Base-by-base conservation (phyloP, 2,329 filamentous ascomycete species). In the Ophiosphaerella herpotricha region DNA sequence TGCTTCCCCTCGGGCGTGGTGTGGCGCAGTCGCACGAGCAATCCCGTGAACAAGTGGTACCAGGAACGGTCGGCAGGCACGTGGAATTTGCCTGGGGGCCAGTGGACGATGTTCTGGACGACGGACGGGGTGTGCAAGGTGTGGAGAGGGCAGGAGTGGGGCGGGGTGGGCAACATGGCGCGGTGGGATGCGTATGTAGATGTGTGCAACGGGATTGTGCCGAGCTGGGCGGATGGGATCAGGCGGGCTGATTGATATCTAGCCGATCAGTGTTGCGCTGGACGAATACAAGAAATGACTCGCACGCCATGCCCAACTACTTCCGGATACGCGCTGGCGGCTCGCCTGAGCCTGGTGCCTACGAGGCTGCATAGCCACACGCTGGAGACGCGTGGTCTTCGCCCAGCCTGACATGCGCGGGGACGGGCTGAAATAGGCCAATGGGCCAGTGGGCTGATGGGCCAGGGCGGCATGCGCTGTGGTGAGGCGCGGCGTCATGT, bases 91-190 rank as follows among this genome's bases (percentile, higher is more conserved):
- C 80, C 82, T 0, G 85, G 83, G n/a, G 89, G 84, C 39, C 87
- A 92, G 61, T 99, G 94, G 94, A 91, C 91, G 3, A 97, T 97
- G 91, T 99, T 99, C 68, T 99, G 94, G 92, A 99, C 94, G 1
- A 94, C 89, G 1, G 80, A 83, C 0, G 85, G 86, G 14, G 65
- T 75, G 6, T 72, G 69, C 26, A 75, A 74, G 54, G 61, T 82
- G 0, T 85, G 86, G 39, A 78, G 87, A 43, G 77, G 84, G 40
- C 75, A 82, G 39, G 79, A 79, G 57, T 48, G 57, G 61, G 47
- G 64, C 54, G 57, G 51, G 79, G 0, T 83, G 84, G 48, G 76
- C 39, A 54, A 55, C 16, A 55, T 65, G 54, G 65, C 52, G 45
- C 72, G 72, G 50, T 81, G 78, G 74, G 66, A 72, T 54, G 78